Base-by-base conservation (phyloP, 2,329 filamentous ascomycete genomes). In the Pseudogymnoascus sp. region DNA sequence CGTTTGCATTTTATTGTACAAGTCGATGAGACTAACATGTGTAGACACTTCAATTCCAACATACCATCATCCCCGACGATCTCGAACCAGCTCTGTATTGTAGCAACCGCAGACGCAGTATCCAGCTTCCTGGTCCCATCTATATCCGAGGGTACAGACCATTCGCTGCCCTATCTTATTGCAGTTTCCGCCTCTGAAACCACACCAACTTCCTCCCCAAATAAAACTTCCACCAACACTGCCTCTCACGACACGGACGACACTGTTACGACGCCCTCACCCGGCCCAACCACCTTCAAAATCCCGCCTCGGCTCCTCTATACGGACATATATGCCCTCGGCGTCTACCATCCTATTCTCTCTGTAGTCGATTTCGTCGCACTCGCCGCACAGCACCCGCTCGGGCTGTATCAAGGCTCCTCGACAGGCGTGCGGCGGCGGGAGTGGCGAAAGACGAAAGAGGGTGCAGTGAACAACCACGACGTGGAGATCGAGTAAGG, bases 321-420 rank as follows among this genome's bases (percentile, higher is more conserved):
- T 61, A 66, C 65, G 2, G 68, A 68, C 26, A 33, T 67, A 1
- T 67, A 63, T 59, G 65, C 66, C 2, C n/a, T 66, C 3, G 26
- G 41, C 59, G 53, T 61, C 26, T 24, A 61, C 16, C 28, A 50
- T 4, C 26, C 38, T 6, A 28, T 19, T 2, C 56, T 60, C 35
- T 24, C 14, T n/a, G 14, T 63, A 40, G 50, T 63, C 10, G 65
- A 67, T 19, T 64, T 63, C 33, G 68, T 63, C 63, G 56, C 46
- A 5, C 43, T 69, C 35, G 50, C 62, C 2, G 50, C 19, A 40
- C 38, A 63, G n/a, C 67, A 69, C 63, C 68, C 68, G 2, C 68
- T 66, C 64, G 67, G 64, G 61, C 63, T 68, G 5, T 69, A 69
- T 63, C 64, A 65, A 14, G 67, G 67, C 5, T 66, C 66, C 10